Evolutionary conservation across 1,284 basidiomycete genomes (phyloP), one percentile per base, ranked within the genome.

Genomic region (Cystobasidium sp.): DNA sequence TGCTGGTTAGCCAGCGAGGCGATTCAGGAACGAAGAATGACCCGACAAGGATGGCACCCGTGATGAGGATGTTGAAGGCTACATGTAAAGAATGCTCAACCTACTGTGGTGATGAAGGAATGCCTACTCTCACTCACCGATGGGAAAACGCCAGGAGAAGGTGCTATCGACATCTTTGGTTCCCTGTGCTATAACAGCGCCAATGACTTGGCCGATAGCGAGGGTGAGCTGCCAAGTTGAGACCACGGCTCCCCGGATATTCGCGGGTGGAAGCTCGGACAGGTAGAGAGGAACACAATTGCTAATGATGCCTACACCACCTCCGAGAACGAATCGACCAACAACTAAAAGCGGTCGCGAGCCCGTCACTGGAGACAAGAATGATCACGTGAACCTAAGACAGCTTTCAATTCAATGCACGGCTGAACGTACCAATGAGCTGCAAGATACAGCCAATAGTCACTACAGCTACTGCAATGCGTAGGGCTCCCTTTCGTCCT

Each of bases 211-310:
- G 43, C 84, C 84, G 67, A 85, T 83, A 53, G 84, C 84, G 41
- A 85, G 81, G 77, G 84, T 80, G 49, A 84, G 79, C 76, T 85
- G 84, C 84, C 84, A 85, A 43, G 64, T 77, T 18, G 81, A 82
- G 1, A 84, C 83, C 68, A 82, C 78, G 37, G 80, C 80, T 72
- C 84, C 84, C 66, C 84, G 81, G 65, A 85, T 83, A 43, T 82
- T 51, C 20, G 65, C 65, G 20, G 65, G 65, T 12, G 65, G 65
- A 1, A 67, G n/a, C 39, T 84, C 84, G 31, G 82, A 83, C 39
- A 85, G 79, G 75, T 85, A 85, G n/a, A 85, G 80, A 12, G 81
- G 81, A 10, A 81, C 78, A 59, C 78, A 78, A 41, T 52, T 46
- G 12, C 20, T 43, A 47, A 58, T 77, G 65, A 77, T 68, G 68